These are phyloP conservation scores for Rossbeevera mucosa DNA, from an alignment of 768 basidiomycete genomes.

Conservation along the genomic window DNA sequence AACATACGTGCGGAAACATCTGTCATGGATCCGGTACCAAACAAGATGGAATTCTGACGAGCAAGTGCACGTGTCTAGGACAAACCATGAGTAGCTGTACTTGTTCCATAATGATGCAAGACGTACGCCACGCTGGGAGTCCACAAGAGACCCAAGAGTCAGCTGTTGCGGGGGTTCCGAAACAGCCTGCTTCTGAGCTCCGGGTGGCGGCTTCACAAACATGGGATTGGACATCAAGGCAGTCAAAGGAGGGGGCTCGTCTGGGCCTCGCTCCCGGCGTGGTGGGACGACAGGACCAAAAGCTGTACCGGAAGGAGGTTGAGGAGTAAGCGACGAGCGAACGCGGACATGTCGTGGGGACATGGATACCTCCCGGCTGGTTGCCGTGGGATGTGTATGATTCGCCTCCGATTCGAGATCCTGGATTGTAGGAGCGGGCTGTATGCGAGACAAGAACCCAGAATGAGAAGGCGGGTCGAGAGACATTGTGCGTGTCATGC, in stretches of 20 bases:
- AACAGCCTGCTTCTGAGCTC: conserved; percentile 20
- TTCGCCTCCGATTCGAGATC: conserved; percentile 24
- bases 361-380: conserved; percentile 42
- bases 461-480: conserved; percentile 54
- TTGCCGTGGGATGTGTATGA: conserved; percentile 15
- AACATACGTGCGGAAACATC: conserved; percentile 33
- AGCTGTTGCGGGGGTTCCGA: conserved; percentile 31
- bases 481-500: conserved; percentile 59
- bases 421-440: conserved; percentile 33
- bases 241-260: conserved; percentile 67
- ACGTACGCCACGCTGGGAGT: conserved; percentile 54
- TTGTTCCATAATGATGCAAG: background rate
- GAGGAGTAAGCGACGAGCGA: conserved; percentile 69
- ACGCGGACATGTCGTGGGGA: conserved; percentile 46
- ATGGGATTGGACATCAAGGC: conserved; percentile 60
- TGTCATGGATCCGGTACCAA: conserved; percentile 36
- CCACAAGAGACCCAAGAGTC: conserved; percentile 57
- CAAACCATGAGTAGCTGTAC: conserved; percentile 1
- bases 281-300: conserved; percentile 41
- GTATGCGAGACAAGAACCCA: conserved; percentile 21
- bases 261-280: conserved; percentile 45
- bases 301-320: conserved; percentile 46
- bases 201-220: conserved; percentile 59
- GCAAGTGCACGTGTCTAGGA: conserved; percentile 45
- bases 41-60: conserved; percentile 51